Conservation (phyloP, 352 stramenopile species). For the Pythium scleroteichum region DNA sequence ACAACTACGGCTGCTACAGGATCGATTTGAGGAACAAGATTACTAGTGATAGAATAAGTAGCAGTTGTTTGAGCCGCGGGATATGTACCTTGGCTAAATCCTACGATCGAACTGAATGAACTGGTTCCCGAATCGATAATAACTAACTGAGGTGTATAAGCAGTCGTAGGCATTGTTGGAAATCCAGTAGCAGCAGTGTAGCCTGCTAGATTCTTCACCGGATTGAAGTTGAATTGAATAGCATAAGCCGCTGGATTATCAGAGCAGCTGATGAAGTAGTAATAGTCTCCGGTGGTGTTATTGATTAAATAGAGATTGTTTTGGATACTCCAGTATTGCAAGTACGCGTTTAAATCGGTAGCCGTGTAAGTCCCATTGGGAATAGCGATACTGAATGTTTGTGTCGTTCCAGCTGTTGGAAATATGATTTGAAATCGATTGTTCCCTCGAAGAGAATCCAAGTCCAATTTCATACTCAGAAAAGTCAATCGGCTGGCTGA, state of each 20-base stretch:
- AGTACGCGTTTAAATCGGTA: conserved; percentile 24
- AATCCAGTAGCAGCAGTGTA: conserved; percentile 20
- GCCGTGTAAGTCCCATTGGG: conserved; percentile 28
- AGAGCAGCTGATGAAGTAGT: conserved; percentile 25
- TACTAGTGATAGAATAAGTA: too few species aligned
- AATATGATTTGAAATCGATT: conserved; percentile 27
- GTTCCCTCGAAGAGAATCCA: too few species aligned
- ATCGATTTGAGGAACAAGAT: too few species aligned
- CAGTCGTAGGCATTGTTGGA: conserved; percentile 18
- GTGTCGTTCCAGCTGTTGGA: conserved; percentile 25
- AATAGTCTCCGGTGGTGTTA: conserved; percentile 24
- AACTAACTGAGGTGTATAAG: conserved; percentile 18
- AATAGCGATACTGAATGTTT: conserved; percentile 24
- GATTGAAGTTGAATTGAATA: conserved; percentile 18
- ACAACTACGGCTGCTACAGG: too few species aligned
- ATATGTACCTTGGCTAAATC: too few species aligned
- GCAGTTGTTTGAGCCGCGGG: too few species aligned
- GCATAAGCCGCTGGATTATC: conserved; percentile 27
- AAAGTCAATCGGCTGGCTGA: too few species aligned
- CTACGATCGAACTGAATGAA: too few species aligned
- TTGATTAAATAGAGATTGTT: conserved; percentile 31
- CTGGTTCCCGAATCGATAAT: conserved; percentile 2
- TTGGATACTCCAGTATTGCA: conserved; percentile 31
- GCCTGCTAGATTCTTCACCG: conserved; percentile 15
- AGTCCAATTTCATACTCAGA: too few species aligned